phyloP scores from a whole-genome alignment of 495 filamentous ascomycete genomes.

The Glonium stellatum region DNA sequence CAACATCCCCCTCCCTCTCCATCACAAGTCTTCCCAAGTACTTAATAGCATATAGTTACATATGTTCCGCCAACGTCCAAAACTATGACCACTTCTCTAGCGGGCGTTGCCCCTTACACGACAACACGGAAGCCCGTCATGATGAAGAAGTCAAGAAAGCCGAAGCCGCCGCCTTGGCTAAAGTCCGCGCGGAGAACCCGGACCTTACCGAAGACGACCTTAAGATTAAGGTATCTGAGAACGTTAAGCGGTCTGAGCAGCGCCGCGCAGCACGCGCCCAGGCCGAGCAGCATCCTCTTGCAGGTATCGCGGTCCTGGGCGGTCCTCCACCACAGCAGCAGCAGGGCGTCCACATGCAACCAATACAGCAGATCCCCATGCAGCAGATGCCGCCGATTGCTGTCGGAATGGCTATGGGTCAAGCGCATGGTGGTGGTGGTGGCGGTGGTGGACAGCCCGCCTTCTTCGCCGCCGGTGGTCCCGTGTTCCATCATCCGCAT shows the following conservation, averaged over 20 bases:
- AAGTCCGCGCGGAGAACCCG: conserved; percentile 53
- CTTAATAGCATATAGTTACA: conserved; percentile 42
- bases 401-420: no score
- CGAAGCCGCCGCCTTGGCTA: conserved; percentile 51
- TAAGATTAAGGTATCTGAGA: conserved; percentile 52
- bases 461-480: conserved; percentile 90
- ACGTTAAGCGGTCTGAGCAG: conserved; percentile 41
- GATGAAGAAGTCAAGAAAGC: conserved; percentile 60
- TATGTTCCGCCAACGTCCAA: conserved; percentile 56
- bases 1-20: neutral
- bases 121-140: conserved; percentile 55
- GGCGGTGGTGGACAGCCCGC: conserved; percentile 46
- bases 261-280: conserved; percentile 3
- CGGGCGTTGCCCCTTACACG: conserved; percentile 59
- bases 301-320: neutral
- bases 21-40: neutral
- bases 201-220: conserved; percentile 51
- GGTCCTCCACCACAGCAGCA: neutral
- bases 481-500: conserved; percentile 42
- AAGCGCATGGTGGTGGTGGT: no score
- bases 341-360: no score
- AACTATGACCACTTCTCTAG: conserved; percentile 48
- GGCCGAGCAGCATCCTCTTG: neutral
- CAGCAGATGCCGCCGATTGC: no score
- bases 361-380: no score